Base-by-base conservation (phyloP, 805 yeast genomes). In the Blastobotrys terrestris region DNA sequence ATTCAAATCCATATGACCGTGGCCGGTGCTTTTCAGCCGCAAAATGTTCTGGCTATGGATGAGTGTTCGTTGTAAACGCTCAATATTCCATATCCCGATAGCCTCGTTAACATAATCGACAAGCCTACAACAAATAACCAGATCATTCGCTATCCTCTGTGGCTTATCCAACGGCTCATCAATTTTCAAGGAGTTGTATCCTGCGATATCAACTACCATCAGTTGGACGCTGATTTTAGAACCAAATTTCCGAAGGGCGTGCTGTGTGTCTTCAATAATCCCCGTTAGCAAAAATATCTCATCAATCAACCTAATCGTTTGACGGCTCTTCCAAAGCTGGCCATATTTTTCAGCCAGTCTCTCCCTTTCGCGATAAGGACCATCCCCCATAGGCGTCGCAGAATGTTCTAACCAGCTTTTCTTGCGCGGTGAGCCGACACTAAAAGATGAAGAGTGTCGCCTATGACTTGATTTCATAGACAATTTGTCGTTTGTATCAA, bases 61-160 rank as follows among this genome's bases (percentile, higher is more conserved):
- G 8, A 58, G 52, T 4, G 47, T 49, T 6, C 44, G 20, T 19
- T 52, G 56, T 2, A 62, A 55, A 31, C 45, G 48, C 15, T 46
- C 52, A 4, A 56, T 35, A 5, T 65, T 54, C 50, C 58, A 48
- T 1, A 61, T 44, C 21, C 50, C 31, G 18, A 63, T 50, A 7
- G 53, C 43, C 16, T 48, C 39, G 15, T 52, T 46, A 5, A 41
- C 52, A 41, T 48, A 53, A 44, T 63, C 62, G 31, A 53, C 46
- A 2, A 59, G 53, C 15, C 66, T 49, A 18, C 59, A 57, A 31
- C 48, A 48, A 13, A 54, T 48, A 15, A 21, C 40, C 4, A 8
- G 6, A 18, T 46, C 50, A 22, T 41, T 20, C 11, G 22, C 39
- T 3, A 45, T 18, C 14, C 19, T 26, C 8, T 11, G 16, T 14